Conservation (phyloP, 179 eudicot species). For the Silene noctiflora region DNA sequence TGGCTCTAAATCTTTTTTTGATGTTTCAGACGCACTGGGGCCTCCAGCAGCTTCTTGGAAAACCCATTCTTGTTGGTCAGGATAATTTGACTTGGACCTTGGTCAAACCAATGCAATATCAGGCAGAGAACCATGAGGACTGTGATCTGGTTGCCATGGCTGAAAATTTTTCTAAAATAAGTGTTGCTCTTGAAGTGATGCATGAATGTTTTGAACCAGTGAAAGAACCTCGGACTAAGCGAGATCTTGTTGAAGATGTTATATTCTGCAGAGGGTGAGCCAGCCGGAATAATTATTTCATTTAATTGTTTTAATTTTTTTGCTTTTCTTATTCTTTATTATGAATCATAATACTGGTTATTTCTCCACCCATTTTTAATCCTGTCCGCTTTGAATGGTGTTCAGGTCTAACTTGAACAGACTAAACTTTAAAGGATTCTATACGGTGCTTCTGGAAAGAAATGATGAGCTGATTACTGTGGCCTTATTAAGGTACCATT, state of each 20-base stretch:
- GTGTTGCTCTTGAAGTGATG: slow-evolving; percentile 84
- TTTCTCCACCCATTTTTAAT: not conserved
- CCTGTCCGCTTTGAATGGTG: not conserved
- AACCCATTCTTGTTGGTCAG: slow-evolving; percentile 49
- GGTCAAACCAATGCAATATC: slow-evolving; percentile 41
- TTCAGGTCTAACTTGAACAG: slow-evolving; percentile 82
- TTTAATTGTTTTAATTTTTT: not conserved
- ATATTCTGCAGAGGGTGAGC: slow-evolving; percentile 73
- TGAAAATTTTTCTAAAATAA: slow-evolving; percentile 65
- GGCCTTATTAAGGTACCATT: slow-evolving; percentile 70
- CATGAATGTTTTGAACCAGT: slow-evolving; percentile 93
- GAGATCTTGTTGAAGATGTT: slow-evolving; percentile 89
- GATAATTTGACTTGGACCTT: slow-evolving; percentile 74
- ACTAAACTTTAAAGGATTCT: slow-evolving; percentile 82
- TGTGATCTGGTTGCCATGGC: slow-evolving; percentile 38
- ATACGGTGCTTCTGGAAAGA: slow-evolving; percentile 78
- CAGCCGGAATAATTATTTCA: slow-evolving; percentile 18
- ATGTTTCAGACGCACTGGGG: slow-evolving; percentile 63
- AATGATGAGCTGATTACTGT: slow-evolving; percentile 76
- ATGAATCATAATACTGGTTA: not conserved
- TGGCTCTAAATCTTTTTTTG: slow-evolving; percentile 10
- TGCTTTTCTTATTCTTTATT: not conserved
- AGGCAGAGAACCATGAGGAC: slow-evolving; percentile 31
- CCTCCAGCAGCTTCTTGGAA: slow-evolving; percentile 59
- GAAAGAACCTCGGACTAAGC: slow-evolving; percentile 60